These are phyloP conservation scores for Colletotrichum neosansevieriae DNA, from an alignment of 2,329 filamentous ascomycete genomes.

Conservation along the genomic window DNA sequence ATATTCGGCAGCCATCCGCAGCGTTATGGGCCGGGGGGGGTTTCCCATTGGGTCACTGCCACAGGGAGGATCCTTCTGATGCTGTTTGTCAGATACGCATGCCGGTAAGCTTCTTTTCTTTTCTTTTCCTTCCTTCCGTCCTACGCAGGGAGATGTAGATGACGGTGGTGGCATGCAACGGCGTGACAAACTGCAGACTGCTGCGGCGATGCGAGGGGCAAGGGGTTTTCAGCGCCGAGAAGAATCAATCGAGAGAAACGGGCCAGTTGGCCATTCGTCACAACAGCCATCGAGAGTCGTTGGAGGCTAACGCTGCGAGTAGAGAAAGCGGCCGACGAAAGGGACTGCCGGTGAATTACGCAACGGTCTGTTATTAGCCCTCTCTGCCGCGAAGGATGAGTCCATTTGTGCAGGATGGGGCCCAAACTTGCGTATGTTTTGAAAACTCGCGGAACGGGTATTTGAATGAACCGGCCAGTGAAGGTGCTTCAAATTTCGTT, in stretches of 20 bases:
- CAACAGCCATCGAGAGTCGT: background rate
- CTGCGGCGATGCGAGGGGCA: slow-evolving; percentile 6
- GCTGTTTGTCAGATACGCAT: slow-evolving; percentile 25
- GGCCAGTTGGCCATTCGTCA: background rate
- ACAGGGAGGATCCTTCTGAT: slow-evolving; percentile 13
- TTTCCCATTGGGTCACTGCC: background rate
- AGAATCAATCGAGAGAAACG: background rate
- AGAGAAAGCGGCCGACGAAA: background rate
- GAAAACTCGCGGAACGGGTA: background rate
- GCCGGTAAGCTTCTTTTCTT: slow-evolving; percentile 2
- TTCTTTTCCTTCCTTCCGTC: slow-evolving; percentile 1
- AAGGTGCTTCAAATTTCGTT: background rate
- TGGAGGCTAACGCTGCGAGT: slow-evolving; percentile 1
- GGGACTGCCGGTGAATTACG: background rate
- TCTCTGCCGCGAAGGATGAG: background rate
- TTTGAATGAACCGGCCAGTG: background rate
- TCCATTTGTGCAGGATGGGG: background rate
- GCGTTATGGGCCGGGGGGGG: background rate
- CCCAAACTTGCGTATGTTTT: background rate
- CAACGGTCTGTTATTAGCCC: background rate
- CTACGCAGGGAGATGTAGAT: background rate
- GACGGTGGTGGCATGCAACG: slow-evolving; percentile 13
- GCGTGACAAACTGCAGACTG: slow-evolving; percentile 24
- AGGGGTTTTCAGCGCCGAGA: background rate
- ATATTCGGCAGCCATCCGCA: slow-evolving; percentile 11